Percentiles rank a stretch among this genome's conserved stretches.
These are phyloP conservation scores for Venustampulla echinocandica DNA, from an alignment of 495 filamentous ascomycete genomes.

Conservation along the genomic window DNA sequence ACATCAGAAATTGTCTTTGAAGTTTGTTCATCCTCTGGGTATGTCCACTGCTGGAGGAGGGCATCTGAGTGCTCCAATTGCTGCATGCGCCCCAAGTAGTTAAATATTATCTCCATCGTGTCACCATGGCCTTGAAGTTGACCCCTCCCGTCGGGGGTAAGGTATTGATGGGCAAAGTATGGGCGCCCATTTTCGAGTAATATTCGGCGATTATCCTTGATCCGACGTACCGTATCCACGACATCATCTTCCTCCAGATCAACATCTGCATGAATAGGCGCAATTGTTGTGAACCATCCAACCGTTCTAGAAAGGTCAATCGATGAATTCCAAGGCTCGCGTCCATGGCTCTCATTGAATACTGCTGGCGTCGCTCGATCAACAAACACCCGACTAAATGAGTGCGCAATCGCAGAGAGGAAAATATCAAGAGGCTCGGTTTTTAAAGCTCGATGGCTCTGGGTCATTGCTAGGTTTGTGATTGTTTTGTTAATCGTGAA, in stretches of 20 bases:
- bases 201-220: conserved; percentile 39
- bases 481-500: conserved; percentile 38
- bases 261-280: conserved; percentile 30
- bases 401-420: conserved; percentile 41
- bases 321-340: conserved; percentile 41
- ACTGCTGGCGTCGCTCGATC: conserved; percentile 5
- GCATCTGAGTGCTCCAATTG: conserved; percentile 28
- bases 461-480: conserved; percentile 34
- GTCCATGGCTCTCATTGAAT: conserved; percentile 48
- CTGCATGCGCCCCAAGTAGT: conserved; percentile 38
- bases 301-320: conserved; percentile 52
- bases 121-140: conserved; percentile 3
- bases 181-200: conserved; percentile 33
- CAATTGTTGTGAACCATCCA: conserved; percentile 53
- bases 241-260: conserved; percentile 7
- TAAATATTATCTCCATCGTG: conserved; percentile 27
- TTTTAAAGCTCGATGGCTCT: conserved; percentile 35
- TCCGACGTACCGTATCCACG: conserved; percentile 23
- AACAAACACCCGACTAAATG: conserved; percentile 36
- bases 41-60: conserved; percentile 23
- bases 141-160: neutral
- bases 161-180: conserved; percentile 35
- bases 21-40: conserved; percentile 6
- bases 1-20: conserved; percentile 27
- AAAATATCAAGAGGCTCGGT: conserved; percentile 48